These are phyloP conservation scores for Brassica nigra DNA, from an alignment of 345 rosid genomes.

Conservation along the genomic window DNA sequence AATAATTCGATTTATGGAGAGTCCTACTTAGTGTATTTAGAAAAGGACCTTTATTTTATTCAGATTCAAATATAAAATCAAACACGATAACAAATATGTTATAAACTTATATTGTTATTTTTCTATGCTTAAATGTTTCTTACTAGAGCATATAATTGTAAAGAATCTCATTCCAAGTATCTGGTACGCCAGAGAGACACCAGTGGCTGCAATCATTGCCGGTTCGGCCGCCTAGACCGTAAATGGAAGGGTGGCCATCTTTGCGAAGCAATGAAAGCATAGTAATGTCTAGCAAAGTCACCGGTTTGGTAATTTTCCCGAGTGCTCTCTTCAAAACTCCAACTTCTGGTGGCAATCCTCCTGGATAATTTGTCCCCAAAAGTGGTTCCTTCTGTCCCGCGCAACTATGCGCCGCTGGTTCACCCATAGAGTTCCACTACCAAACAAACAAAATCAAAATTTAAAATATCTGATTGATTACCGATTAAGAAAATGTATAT, in stretches of 20 bases:
- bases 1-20: background rate
- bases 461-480: background rate
- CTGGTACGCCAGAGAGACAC: conserved; percentile 95
- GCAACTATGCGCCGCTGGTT: conserved; percentile 62
- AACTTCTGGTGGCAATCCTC: conserved; percentile 58
- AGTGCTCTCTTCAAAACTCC: conserved; percentile 60
- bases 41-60: conserved; percentile 1
- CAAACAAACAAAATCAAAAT: background rate
- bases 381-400: conserved; percentile 63
- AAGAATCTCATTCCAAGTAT: conserved; percentile 87
- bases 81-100: conserved; percentile 19
- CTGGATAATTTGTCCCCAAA: conserved; percentile 60
- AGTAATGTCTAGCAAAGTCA: conserved; percentile 69
- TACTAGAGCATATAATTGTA: conserved; percentile 50
- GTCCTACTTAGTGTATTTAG: background rate
- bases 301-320: conserved; percentile 47
- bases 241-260: conserved; percentile 89
- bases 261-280: conserved; percentile 72
- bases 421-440: conserved; percentile 65
- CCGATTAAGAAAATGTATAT: background rate
- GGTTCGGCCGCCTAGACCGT: conserved; percentile 54
- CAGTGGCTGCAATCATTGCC: conserved; percentile 84
- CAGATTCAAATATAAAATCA: conserved; percentile 17
- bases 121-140: background rate
- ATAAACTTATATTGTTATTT: background rate